Conservation (phyloP, 2,329 filamentous ascomycete genomes). For the Fusarium dimerum region DNA sequence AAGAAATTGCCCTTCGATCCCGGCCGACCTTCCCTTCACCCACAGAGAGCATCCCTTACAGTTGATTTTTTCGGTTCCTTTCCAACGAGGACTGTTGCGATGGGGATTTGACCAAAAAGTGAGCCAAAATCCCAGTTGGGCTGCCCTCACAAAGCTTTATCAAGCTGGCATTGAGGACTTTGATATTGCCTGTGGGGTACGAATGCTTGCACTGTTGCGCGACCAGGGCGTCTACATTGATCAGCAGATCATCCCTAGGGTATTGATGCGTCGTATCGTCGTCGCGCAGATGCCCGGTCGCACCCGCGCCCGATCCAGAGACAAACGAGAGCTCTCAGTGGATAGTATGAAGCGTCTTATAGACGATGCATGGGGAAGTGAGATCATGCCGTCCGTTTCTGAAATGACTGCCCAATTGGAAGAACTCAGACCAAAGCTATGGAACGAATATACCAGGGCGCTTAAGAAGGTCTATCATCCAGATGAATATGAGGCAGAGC, state of each 20-base stretch:
- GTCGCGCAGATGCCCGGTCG: conserved; percentile 31
- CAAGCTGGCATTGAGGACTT: conserved; percentile 23
- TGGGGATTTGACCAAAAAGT: conserved; percentile 47
- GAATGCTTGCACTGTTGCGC: conserved; percentile 36
- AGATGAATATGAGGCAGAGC: conserved; percentile 2
- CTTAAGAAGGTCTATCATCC: conserved; percentile 30
- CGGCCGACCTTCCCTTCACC: conserved; percentile 42
- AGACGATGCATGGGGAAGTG: conserved; percentile 38
- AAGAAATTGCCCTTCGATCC: conserved; percentile 25
- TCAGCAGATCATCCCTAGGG: conserved; percentile 30
- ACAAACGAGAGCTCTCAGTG: conserved; percentile 32
- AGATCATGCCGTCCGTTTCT: conserved; percentile 28
- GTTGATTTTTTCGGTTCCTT: conserved; percentile 43
- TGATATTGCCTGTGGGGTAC: conserved; percentile 40
- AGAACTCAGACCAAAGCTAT: conserved; percentile 31
- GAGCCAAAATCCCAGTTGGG: conserved; percentile 18
- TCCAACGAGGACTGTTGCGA: conserved; percentile 44
- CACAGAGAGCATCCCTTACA: conserved; percentile 49
- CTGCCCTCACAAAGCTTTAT: conserved; percentile 11
- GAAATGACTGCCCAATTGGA: conserved; percentile 31
- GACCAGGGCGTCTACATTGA: conserved; percentile 39
- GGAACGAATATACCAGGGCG: conserved; percentile 32
- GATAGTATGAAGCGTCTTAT: conserved; percentile 33
- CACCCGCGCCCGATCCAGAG: conserved; percentile 30
- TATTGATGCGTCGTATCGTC: conserved; percentile 32